Base-by-base conservation (phyloP, 2,329 filamentous ascomycete genomes). In the Neospermospora avenae region DNA sequence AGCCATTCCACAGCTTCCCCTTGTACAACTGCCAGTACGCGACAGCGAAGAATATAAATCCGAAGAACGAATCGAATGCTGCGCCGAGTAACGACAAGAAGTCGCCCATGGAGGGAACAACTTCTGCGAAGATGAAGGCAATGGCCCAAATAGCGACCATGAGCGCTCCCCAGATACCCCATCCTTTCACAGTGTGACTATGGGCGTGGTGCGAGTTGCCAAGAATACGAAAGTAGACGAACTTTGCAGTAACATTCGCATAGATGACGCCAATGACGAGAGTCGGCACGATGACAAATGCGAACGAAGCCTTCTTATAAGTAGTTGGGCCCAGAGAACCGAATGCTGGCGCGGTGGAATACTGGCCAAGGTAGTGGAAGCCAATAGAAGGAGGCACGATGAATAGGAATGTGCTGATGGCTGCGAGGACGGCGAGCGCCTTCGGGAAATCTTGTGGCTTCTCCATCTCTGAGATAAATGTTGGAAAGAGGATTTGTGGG, bases 381-480 rank as follows among this genome's bases (percentile, higher is more conserved):
- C 78, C 78, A 54, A 81, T 78, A 2, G 77, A 73, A 0, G 78
- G 78, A 1, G 78, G 78, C 4, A 80, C 74, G 64, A 80, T 78
- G 73, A 81, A 80, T 1, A 81, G 71, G 69, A 81, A 75, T 52
- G 67, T 69, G 3, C 77, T 80, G 46, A 80, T 76, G 2, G 20
- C 74, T 2, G 75, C 68, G 3, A 81, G 70, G 37, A 81, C 78
- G 2, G 78, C 77, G 37, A 81, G 73, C 2, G 78, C 71, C 60
- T 81, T 81, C 46, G 78, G 78, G 69, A 81, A 81, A 68, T 81
- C 78, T 51, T 80, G 75, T 1, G 78, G 78, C 13, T 68, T 69
- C 60, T 80, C 75, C 78, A 80, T 80, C 63, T 81, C 78, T 34
- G 78, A 66, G 69, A 81, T 80, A 69, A 81, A 81, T 14, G 76